Evolutionary conservation across 1,139 yeast species (phyloP), one percentile per base, ranked within the genome.

Genomic region (Suhomyces wounanorum): DNA sequence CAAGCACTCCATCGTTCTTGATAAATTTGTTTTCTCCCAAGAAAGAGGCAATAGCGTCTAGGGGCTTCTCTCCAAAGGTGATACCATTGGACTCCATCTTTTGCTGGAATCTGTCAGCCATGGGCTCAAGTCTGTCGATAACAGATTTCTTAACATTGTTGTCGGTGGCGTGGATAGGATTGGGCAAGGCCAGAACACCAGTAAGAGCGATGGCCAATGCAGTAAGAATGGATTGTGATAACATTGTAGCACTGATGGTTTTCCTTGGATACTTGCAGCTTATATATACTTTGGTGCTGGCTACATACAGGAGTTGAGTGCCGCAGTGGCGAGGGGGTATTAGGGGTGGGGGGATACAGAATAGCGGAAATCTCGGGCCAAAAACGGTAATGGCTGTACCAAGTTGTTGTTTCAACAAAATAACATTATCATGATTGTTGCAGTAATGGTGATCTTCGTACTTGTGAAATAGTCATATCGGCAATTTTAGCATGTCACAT

Each of bases 131-230:
- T 33, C 7, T 16, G 18, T 33, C 37, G 11, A 7, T 10, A 7
- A 33, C 3, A 18, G 37, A 33, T 2, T 16, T 14, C 37, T 33
- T 33, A 18, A 8, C 14, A 10, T 17, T 13, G 35, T 8, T 6
- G 3, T 33, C 18, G 37, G 37, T 2, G 14, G 9, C 37, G 3
- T 10, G 37, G 14, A 33, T 33, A 14, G 18, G 18, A 8, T 16
- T 14, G 37, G 37, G 37, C 18, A 33, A 14, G 18, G 37, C 37
- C 18, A 14, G 18, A 7, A 33, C 37, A 14, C 37, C 37, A 18
- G 18, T 16, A 14, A 33, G 37, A 16, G 42, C n/a, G 17, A 47
- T 47, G 21, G 58, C 56, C 48, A 49, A 43, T 8, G 59, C 50
- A 38, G 55, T 31, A 44, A 50, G 18, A 35, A 47, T 41, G 26